Evolutionary conservation across 1,139 yeast genomes (phyloP), one percentile per base, ranked within the genome.

Genomic region (Geotrichum restrictum): DNA sequence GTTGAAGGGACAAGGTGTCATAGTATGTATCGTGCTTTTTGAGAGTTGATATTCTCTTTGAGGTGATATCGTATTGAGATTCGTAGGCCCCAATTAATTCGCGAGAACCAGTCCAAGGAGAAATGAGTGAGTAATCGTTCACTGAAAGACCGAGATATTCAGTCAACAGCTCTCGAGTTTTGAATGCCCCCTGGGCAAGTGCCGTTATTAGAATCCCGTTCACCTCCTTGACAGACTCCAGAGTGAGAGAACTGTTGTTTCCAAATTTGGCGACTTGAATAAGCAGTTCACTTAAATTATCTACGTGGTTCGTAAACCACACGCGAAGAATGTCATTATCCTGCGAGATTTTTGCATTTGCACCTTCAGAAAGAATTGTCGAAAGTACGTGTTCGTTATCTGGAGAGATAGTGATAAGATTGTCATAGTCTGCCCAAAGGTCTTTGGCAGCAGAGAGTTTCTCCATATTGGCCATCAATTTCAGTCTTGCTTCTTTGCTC

Each of bases 381-480:
- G 53, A 52, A 16, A 59, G 37, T 3, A 58, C 57, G 22, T 56
- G 59, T n/a, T 47, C 45, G 16, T 51, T 29, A n/a, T 48, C 39
- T 8, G 51, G 45, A 2, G 38, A 11, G 7, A 19, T 21, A 7
- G 42, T 34, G 4, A 51, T 31, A 5, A 22, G 29, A n/a, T 48
- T 32, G 38, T 45, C 48, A 33, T 51, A 56, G 39, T 62, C 59
- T 1, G 62, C 61, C 81, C 85, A 82, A 11, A 85, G 65, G 21
- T 71, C 73, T 46, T 70, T 66, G 0, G 85, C 79, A 3, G 85
- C 79, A 31, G 76, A 75, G 39, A 81, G 66, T 60, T 82, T 79
- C 62, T 87, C 94, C 45, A 81, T 69, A 29, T 73, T 69, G 56
- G 76, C 73, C 29, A 82, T 69, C 2, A 84, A 64, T 10, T 65